Percentiles rank a stretch among this genome's conserved stretches.
Conservation (phyloP, 2,329 filamentous ascomycete species). For the Exophiala alcalophila region DNA sequence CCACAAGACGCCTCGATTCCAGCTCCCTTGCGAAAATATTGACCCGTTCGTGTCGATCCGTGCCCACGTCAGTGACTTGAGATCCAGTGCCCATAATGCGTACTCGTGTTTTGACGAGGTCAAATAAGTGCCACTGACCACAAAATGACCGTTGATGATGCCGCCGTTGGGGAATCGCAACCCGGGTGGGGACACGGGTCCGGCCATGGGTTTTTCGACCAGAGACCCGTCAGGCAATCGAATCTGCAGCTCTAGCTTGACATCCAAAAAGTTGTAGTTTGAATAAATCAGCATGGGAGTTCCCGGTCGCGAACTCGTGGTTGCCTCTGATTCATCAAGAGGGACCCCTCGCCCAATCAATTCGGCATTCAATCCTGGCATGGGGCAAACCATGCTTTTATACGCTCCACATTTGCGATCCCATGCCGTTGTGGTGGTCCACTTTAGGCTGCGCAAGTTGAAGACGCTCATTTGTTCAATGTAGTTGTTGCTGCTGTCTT, state of each 20-base stretch:
- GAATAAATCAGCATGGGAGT: slow-evolving; percentile 92
- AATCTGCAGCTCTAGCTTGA: slow-evolving; percentile 91
- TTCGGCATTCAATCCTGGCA: slow-evolving; percentile 47
- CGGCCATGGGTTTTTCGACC: slow-evolving; percentile 83
- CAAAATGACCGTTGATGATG: slow-evolving; percentile 92
- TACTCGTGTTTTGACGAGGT: slow-evolving; percentile 99
- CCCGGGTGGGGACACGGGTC: slow-evolving; percentile 81
- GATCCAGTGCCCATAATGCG: slow-evolving; percentile 89
- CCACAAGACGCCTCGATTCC: slow-evolving; percentile 95
- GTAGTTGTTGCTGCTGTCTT: slow-evolving; percentile 97
- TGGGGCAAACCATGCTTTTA: slow-evolving; percentile 85
- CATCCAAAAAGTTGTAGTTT: slow-evolving; percentile 97
- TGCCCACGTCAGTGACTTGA: slow-evolving; percentile 86
- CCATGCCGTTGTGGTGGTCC: slow-evolving; percentile 83
- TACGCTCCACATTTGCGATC: slow-evolving; percentile 95
- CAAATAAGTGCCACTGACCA: slow-evolving; percentile 94
- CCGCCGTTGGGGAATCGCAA: slow-evolving; percentile 94
- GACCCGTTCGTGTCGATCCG: slow-evolving; percentile 92
- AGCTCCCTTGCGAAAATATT: slow-evolving; percentile 94
- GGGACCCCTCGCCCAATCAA: slow-evolving; percentile 28
- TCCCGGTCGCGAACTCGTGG: slow-evolving; percentile 37
- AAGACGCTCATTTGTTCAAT: slow-evolving; percentile 99
- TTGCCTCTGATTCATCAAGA: slow-evolving; percentile 19
- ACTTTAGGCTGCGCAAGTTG: slow-evolving; percentile 90
- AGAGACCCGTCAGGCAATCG: slow-evolving; percentile 78